A percentile compares a stretch with the other conserved stretches of the same genome.
phyloP scores from a whole-genome alignment of 768 basidiomycete species.

The Kwoniella botswanensis region DNA sequence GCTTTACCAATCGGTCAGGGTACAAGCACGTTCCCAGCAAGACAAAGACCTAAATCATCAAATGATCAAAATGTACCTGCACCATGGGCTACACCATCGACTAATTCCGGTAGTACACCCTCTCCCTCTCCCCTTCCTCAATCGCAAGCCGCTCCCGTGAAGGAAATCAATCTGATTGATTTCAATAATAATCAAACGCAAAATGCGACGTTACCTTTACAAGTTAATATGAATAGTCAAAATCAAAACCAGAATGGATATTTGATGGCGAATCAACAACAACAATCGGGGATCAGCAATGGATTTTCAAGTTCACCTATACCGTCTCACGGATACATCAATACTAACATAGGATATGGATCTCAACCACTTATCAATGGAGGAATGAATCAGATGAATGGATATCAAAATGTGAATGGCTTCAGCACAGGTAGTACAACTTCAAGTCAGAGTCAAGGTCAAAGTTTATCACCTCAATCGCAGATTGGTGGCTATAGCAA shows the following conservation, averaged over 20 bases:
- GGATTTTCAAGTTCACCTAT: not conserved
- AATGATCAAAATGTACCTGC: slow-evolving; percentile 9
- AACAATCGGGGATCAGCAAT: not conserved
- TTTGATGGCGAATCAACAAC: not conserved
- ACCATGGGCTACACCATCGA: slow-evolving; percentile 12
- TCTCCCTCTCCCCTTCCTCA: not conserved
- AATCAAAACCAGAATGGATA: slow-evolving; percentile 9
- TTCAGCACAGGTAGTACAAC: not conserved
- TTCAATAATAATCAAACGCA: slow-evolving; percentile 1
- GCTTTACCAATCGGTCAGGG: slow-evolving; percentile 28
- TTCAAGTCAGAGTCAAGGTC: not conserved
- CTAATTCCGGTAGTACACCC: slow-evolving; percentile 3
- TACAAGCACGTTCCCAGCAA: slow-evolving; percentile 1
- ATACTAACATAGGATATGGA: not conserved
- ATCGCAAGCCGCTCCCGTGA: not conserved
- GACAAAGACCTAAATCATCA: slow-evolving; percentile 20
- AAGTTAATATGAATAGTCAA: slow-evolving; percentile 15
- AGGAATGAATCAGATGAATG: not conserved
- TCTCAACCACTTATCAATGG: too few species aligned
- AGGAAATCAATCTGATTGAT: slow-evolving; percentile 18
- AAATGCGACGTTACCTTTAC: slow-evolving; percentile 20
- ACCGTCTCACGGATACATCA: not conserved
- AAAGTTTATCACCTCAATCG: slow-evolving; percentile 11
- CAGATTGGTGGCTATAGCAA: not conserved
- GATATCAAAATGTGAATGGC: not conserved